Evolutionary conservation across 1,284 basidiomycete species (phyloP).

Genomic region (Sanghuangporus sanghuang): DNA sequence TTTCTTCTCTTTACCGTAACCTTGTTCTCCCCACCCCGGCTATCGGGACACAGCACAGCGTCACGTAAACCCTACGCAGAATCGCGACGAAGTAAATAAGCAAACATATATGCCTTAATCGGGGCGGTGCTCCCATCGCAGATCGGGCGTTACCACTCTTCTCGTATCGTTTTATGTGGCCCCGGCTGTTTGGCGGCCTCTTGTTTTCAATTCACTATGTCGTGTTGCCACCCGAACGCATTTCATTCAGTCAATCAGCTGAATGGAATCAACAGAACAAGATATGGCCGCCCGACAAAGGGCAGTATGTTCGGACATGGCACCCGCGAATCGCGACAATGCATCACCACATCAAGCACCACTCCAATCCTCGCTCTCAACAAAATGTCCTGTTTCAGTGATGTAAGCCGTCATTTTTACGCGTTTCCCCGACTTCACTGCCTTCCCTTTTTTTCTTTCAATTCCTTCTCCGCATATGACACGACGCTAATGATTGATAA

Average conservation of each 20-base stretch:
- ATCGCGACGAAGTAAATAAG: neutral
- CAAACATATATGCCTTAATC: neutral
- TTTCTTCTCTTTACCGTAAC: neutral
- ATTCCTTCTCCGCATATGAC: neutral
- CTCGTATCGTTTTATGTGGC: neutral
- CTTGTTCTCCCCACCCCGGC: neutral
- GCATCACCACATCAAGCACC: constrained; percentile 3
- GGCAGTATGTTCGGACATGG: neutral
- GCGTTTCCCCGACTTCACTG: neutral
- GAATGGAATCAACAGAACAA: neutral
- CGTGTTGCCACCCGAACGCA: neutral
- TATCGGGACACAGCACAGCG: neutral
- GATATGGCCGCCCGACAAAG: neutral
- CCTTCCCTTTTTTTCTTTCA: neutral
- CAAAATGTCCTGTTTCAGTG: neutral
- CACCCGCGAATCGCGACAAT: constrained; percentile 1
- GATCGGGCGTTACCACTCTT: neutral
- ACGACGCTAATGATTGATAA: neutral
- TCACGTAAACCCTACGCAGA: neutral
- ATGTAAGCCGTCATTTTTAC: neutral
- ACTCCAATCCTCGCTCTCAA: neutral
- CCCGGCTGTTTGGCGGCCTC: neutral
- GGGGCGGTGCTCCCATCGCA: neutral
- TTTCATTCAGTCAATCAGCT: neutral
- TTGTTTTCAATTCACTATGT: neutral